Base-by-base conservation (phyloP, 176 grass and related monocot species). In the Elymus sibiricus region DNA sequence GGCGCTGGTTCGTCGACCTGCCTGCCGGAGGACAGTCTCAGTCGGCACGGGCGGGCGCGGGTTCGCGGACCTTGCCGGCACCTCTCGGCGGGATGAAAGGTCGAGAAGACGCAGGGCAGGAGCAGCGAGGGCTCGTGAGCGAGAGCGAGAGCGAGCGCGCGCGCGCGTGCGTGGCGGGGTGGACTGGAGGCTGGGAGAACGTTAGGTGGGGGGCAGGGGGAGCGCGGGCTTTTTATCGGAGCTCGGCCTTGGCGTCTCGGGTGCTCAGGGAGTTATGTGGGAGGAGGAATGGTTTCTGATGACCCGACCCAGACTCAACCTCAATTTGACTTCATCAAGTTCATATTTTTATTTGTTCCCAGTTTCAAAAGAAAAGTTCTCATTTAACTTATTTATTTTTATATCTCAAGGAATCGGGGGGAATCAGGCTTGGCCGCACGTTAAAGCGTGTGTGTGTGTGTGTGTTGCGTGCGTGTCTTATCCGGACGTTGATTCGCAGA, bases 191-290 rank as follows among this genome's bases (percentile, higher is more conserved):
- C 26, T 24, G 53, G 42, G 21, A 73, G 49, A 85, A 85, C 31
- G 87, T 66, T 89, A n/a, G 82, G 87, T 85, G 67, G 46, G 26
- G 29, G 53, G 13, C 35, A 2, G 26, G 2, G 51, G 43, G 26
- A 12, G 29, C 63, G 72, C 63, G 53, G 79, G 13, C 66, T 87
- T 90, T 90, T 83, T 83, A 74, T 60, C 15, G 17, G 38, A 24
- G 79, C 47, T 42, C 37, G 70, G 68, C 10, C 31, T 2, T 11
- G 49, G 59, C 24, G 62, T 8, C 22, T 39, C 73, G 47, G 40
- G 40, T 12, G 81, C 67, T 49, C 40, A 29, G 11, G 31, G 55
- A 58, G 55, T 58, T 58, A 21, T 22, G 7, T 2, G 21, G 32
- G 14, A 27, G 1, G 60, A 24, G 24, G 70, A 73, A 44, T n/a